Evolutionary conservation across 495 filamentous ascomycete genomes (phyloP), one percentile per base, ranked within the genome.

Genomic region (Letharia lupina): DNA sequence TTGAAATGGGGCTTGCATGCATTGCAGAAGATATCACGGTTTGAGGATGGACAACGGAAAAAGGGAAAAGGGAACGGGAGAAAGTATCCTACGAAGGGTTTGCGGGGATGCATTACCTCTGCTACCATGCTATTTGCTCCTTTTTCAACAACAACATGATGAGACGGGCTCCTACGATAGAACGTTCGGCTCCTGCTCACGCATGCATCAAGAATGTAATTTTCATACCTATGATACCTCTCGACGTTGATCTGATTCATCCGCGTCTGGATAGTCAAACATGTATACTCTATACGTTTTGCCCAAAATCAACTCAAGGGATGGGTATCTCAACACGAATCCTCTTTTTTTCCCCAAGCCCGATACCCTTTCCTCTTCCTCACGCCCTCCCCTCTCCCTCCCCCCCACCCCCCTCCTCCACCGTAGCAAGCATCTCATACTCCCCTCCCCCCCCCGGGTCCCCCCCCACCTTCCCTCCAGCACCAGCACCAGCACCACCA

Each of bases 341-440:
- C 61, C 39, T 37, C 37, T 8, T 28, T 56, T 16, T 28, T 23
- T 20, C 2, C 8, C 1, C 11, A 20, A 50, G 50, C 52, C 12
- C 45, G 39, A 23, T 41, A 18, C 59, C 61, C 37, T 44, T 48
- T 33, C 23, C 61, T 12, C 57, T 50, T 3, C 69, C 28, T 60
- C 47, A 54, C 2, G 20, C 56, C 45, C 59, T n/a, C 7, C 23
- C 44, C 11, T 65, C 61, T 6, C 42, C 64, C 4, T 13, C 48
- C 8, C n/a, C 57, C 42, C 68, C 65, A 75, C 78, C 42, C 69
- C 79, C 42, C 33, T 74, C 75, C n/a, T 75, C 75, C 65, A 80
- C 83, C 82, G 87, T 82, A 15, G 77, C 80, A 62, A 88, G 86
- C 91, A 96, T 89, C 76, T 96, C 91, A 77, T 95, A 96, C 65